These are phyloP conservation scores for Grosmannia huntii DNA, from an alignment of 2,329 filamentous ascomycete species.

Conservation along the genomic window DNA sequence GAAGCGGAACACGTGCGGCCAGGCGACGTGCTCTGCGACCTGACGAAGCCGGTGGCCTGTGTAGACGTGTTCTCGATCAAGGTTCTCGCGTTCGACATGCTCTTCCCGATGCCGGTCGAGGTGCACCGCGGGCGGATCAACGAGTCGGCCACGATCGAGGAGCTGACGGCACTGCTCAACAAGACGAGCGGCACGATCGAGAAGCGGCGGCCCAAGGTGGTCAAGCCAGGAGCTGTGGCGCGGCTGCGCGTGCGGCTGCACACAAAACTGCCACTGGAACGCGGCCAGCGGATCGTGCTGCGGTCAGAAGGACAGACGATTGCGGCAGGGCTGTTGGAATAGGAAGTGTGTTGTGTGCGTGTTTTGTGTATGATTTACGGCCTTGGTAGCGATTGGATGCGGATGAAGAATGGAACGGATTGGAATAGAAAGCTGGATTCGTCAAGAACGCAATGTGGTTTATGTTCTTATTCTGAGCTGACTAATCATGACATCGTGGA, in stretches of 20 bases:
- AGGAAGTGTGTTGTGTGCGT: background rate
- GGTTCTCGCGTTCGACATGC: conserved; percentile 75
- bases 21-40: conserved; percentile 76
- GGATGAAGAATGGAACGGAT: background rate
- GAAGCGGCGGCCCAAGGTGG: conserved; percentile 75
- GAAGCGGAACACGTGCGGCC: conserved; percentile 70
- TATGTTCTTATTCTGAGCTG: too few species aligned
- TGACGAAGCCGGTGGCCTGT: conserved; percentile 53
- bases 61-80: conserved; percentile 68
- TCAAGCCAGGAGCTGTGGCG: conserved; percentile 68
- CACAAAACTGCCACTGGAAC: conserved; percentile 64
- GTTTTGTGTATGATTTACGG: too few species aligned
- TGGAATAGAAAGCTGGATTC: too few species aligned
- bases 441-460: too few species aligned
- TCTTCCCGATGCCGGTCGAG: conserved; percentile 82
- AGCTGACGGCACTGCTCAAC: conserved; percentile 62
- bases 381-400: too few species aligned
- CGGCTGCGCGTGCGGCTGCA: conserved; percentile 65
- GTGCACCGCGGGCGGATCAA: conserved; percentile 79
- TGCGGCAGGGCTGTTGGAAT: conserved; percentile 76
- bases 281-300: conserved; percentile 67
- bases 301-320: conserved; percentile 72
- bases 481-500: too few species aligned
- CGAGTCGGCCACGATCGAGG: conserved; percentile 58
- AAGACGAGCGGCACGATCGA: conserved; percentile 61